A percentile compares a stretch with the other conserved stretches of the same genome.
These are phyloP conservation scores for Platanthera zijinensis DNA, from an alignment of 106 monocot species.

Conservation along the genomic window DNA sequence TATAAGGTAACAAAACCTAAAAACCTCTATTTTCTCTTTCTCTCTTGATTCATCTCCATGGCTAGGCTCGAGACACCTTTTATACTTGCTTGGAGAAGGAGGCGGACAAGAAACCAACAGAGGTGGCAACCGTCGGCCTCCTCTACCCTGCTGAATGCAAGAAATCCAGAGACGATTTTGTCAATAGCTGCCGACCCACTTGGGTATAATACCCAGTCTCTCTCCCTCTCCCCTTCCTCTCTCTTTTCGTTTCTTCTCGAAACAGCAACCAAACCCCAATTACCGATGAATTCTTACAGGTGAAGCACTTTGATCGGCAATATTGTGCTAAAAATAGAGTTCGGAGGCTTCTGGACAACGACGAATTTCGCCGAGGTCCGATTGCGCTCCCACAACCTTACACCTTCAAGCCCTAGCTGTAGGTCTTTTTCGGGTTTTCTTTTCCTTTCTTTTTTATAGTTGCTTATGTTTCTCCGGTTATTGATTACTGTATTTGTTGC, in stretches of 20 bases:
- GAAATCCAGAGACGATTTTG: slow-evolving; percentile 50
- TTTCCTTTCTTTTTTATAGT: not conserved
- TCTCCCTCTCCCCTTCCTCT: not conserved
- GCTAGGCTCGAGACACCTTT: slow-evolving; percentile 74
- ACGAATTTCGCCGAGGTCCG: slow-evolving; percentile 69
- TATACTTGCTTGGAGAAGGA: slow-evolving; percentile 81
- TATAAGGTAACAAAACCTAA: slow-evolving; percentile 38
- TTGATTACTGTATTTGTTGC: not conserved
- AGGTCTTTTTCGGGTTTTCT: not conserved
- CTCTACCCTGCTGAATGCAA: slow-evolving; percentile 78
- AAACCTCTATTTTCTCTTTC: not conserved
- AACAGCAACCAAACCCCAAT: not conserved
- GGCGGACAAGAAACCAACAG: slow-evolving; percentile 63
- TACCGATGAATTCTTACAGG: slow-evolving; percentile 30
- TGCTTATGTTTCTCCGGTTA: not conserved
- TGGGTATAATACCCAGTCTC: slow-evolving; percentile 36
- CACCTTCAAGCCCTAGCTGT: slow-evolving; percentile 50
- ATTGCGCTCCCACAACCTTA: slow-evolving; percentile 77
- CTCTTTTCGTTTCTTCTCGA: not conserved
- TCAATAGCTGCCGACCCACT: slow-evolving; percentile 62
- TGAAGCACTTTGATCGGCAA: slow-evolving; percentile 94
- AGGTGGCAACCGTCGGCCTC: slow-evolving; percentile 77
- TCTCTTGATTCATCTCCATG: not conserved
- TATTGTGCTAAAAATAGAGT: slow-evolving; percentile 75
- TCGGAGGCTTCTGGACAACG: slow-evolving; percentile 61